phyloP scores from a whole-genome alignment of 2,329 filamentous ascomycete genomes.

The Chaetomiaceae sp. region DNA sequence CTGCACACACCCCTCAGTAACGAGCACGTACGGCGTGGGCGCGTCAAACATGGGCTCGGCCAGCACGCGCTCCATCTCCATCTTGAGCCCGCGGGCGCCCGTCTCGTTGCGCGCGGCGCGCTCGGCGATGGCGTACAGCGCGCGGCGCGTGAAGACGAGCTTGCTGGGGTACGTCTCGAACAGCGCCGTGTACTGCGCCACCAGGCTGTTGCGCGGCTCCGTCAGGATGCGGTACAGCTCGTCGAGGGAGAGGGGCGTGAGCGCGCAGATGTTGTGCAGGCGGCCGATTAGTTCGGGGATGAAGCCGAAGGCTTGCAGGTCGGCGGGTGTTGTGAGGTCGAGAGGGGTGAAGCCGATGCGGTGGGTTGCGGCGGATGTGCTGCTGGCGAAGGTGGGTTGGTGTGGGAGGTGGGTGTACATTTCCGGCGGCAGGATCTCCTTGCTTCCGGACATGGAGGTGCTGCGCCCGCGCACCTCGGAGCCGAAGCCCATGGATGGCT shows the following conservation, averaged over 20 bases:
- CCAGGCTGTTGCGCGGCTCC: slow-evolving; percentile 82
- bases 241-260: slow-evolving; percentile 64
- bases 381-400: slow-evolving; percentile 34
- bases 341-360: slow-evolving; percentile 49
- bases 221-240: slow-evolving; percentile 83
- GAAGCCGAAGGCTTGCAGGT: slow-evolving; percentile 81
- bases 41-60: slow-evolving; percentile 79
- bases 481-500: slow-evolving; percentile 83
- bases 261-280: slow-evolving; percentile 81
- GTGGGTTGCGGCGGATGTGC: slow-evolving; percentile 23
- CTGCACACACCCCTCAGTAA: slow-evolving; percentile 64
- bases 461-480: slow-evolving; percentile 63
- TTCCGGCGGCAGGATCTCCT: slow-evolving; percentile 61
- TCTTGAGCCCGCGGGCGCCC: slow-evolving; percentile 72
- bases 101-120: slow-evolving; percentile 59
- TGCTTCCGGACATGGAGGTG: slow-evolving; percentile 43
- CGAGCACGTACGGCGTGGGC: slow-evolving; percentile 68
- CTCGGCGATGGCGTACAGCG: slow-evolving; percentile 75
- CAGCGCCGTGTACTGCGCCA: slow-evolving; percentile 83
- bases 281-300: slow-evolving; percentile 96
- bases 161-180: slow-evolving; percentile 77
- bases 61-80: slow-evolving; percentile 74
- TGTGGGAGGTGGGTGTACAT: slow-evolving; percentile 54
- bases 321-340: slow-evolving; percentile 68
- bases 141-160: slow-evolving; percentile 75